Percentiles rank a stretch among this genome's conserved stretches.
Evolutionary conservation across 805 yeast genomes (phyloP).

Genomic region (Wickerhamomyces chambardii): DNA sequence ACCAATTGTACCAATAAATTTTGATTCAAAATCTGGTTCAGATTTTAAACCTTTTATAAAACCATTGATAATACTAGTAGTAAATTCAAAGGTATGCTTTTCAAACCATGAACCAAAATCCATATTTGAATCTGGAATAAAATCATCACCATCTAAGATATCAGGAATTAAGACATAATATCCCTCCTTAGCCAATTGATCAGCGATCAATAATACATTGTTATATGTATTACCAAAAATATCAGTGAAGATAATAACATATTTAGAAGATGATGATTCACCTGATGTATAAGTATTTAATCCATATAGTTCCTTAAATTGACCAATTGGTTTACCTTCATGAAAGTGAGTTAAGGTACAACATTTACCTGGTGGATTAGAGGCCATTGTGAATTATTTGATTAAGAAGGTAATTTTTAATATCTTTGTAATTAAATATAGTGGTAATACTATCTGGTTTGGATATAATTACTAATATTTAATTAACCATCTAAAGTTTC

Average conservation of each 20-base stretch:
- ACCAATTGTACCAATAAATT: constrained; percentile 54
- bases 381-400: constrained; percentile 34
- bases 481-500: no score
- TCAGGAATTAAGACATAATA: constrained; percentile 74
- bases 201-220: constrained; percentile 58
- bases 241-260: constrained; percentile 62
- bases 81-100: constrained; percentile 40
- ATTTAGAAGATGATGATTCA: constrained; percentile 22
- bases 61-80: constrained; percentile 36
- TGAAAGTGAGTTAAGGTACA: constrained; percentile 34
- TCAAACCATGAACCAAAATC: constrained; percentile 38
- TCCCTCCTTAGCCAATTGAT: constrained; percentile 50
- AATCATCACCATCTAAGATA: constrained; percentile 43
- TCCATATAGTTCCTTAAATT: constrained; percentile 30
- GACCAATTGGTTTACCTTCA: constrained; percentile 43
- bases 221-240: constrained; percentile 51
- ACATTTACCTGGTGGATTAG: constrained; percentile 44
- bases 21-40: constrained; percentile 27
- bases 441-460: no score
- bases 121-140: constrained; percentile 20
- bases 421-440: no score
- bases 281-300: constrained; percentile 41
- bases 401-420: no score
- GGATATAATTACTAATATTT: no score
- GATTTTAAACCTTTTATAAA: constrained; percentile 36